These are phyloP conservation scores for Umbelopsis vinacea DNA, from an alignment of 192 early-diverging fungal genomes.

Conservation along the genomic window DNA sequence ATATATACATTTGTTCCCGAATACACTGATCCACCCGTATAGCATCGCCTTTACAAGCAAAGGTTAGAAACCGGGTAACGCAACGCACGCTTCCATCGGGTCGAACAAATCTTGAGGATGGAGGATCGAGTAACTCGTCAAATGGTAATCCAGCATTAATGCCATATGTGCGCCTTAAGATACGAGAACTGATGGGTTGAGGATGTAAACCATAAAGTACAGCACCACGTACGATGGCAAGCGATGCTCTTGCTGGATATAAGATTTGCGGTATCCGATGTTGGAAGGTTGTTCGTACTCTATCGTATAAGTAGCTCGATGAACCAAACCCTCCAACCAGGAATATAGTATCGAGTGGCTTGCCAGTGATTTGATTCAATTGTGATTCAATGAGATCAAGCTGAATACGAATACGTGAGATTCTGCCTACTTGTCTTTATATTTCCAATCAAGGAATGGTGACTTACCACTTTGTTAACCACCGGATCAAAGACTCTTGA, in stretches of 20 bases:
- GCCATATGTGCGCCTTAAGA: conserved; percentile 52
- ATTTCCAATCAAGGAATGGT: not conserved
- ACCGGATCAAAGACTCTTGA: conserved; percentile 56
- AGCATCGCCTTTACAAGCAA: conserved; percentile 36
- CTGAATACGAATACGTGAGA: conserved; percentile 26
- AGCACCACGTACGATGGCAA: conserved; percentile 60
- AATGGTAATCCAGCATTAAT: conserved; percentile 55
- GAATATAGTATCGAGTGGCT: conserved; percentile 50
- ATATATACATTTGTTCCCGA: conserved; percentile 44
- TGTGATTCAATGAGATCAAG: conserved; percentile 50
- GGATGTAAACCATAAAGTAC: conserved; percentile 54
- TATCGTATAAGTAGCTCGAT: conserved; percentile 49
- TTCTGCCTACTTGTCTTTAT: too few relatives aligned
- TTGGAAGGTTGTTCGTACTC: conserved; percentile 45
- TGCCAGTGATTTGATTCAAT: conserved; percentile 35
- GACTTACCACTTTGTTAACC: conserved; percentile 45
- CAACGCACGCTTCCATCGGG: conserved; percentile 51
- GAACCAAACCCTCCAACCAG: conserved; percentile 61
- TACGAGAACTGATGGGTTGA: conserved; percentile 45
- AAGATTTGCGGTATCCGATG: conserved; percentile 44
- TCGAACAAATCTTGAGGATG: conserved; percentile 42
- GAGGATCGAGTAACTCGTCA: conserved; percentile 44
- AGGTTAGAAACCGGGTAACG: conserved; percentile 35
- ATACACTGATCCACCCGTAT: conserved; percentile 57
- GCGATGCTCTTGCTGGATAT: conserved; percentile 44